Evolutionary conservation across 2,329 filamentous ascomycete species (phyloP).

Genomic region (Fusarium setosum): DNA sequence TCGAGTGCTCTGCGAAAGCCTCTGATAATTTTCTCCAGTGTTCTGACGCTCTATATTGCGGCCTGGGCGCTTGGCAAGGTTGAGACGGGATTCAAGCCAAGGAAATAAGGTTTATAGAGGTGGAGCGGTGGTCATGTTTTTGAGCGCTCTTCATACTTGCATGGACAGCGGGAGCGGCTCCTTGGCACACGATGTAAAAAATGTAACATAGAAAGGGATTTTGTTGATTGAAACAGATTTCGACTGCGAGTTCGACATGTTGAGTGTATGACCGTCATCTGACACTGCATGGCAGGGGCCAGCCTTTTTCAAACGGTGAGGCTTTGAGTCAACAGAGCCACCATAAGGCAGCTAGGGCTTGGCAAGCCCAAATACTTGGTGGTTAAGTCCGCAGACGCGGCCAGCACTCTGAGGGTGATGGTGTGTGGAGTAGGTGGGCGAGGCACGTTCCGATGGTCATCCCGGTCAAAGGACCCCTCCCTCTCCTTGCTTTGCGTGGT

Average conservation of each 20-base stretch:
- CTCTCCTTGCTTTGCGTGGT: slow-evolving; percentile 25
- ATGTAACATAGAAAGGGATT: slow-evolving; percentile 37
- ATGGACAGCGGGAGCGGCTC: slow-evolving; percentile 22
- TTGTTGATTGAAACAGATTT: slow-evolving; percentile 17
- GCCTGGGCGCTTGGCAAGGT: slow-evolving; percentile 82
- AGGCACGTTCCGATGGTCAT: slow-evolving; percentile 34
- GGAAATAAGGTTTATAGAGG: slow-evolving; percentile 46
- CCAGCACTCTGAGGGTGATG: slow-evolving; percentile 18
- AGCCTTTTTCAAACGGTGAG: slow-evolving; percentile 17
- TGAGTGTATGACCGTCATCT: slow-evolving; percentile 11
- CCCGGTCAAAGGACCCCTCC: slow-evolving; percentile 33
- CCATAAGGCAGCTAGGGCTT: slow-evolving; percentile 2
- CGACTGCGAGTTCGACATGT: too few relatives aligned
- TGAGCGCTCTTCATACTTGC: slow-evolving; percentile 9
- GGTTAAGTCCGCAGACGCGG: slow-evolving; percentile 8
- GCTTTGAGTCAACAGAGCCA: slow-evolving; percentile 26
- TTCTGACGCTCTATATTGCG: slow-evolving; percentile 78
- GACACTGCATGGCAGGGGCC: slow-evolving; percentile 9
- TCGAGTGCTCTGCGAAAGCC: slow-evolving; percentile 86
- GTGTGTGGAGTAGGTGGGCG: slow-evolving; percentile 34
- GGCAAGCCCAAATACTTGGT: slow-evolving; percentile 5
- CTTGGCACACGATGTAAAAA: slow-evolving; percentile 38
- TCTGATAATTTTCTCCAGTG: slow-evolving; percentile 79
- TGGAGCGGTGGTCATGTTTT: slow-evolving; percentile 6
- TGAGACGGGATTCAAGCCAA: slow-evolving; percentile 79